A percentile compares a stretch with the other conserved stretches of the same genome.
Conservation (phyloP, 2,329 filamentous ascomycete species). For the Colletotrichum horii region DNA sequence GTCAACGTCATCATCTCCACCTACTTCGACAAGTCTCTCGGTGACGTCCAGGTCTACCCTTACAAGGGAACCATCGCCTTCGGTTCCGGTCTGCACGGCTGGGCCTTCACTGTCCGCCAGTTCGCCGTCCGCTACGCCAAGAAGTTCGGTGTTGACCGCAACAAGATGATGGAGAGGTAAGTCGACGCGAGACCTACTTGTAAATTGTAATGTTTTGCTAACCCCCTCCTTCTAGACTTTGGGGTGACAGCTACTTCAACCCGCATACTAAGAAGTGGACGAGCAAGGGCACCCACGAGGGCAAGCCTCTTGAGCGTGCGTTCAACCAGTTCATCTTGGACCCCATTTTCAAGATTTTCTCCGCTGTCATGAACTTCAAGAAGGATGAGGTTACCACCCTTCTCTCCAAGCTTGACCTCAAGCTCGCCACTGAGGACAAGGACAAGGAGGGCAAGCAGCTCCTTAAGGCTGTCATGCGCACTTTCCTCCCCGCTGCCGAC, state of each 20-base stretch:
- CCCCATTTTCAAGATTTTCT: slow-evolving; percentile 99
- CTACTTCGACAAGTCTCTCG: slow-evolving; percentile 95
- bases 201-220: slow-evolving; percentile 21
- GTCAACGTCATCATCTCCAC: slow-evolving; percentile 99
- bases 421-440: slow-evolving; percentile 85
- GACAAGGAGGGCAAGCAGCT: slow-evolving; percentile 97
- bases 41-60: slow-evolving; percentile 98
- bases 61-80: slow-evolving; percentile 98
- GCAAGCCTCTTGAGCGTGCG: slow-evolving; percentile 91
- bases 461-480: slow-evolving; percentile 97
- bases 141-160: slow-evolving; percentile 99
- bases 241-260: slow-evolving; percentile 99
- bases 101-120: slow-evolving; percentile 99
- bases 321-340: slow-evolving; percentile 99
- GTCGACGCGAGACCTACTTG: background rate
- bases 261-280: slow-evolving; percentile 99
- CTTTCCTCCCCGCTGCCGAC: slow-evolving; percentile 97
- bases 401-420: slow-evolving; percentile 92
- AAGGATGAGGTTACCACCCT: slow-evolving; percentile 86
- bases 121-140: slow-evolving; percentile 96
- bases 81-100: slow-evolving; percentile 99
- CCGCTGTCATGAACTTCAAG: slow-evolving; percentile 97
- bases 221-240: slow-evolving; percentile 35
- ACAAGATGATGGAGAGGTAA: slow-evolving; percentile 96
- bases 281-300: slow-evolving; percentile 82